Evolutionary conservation across 306 rosid species (phyloP).

Genomic region (Cucumis melo): DNA sequence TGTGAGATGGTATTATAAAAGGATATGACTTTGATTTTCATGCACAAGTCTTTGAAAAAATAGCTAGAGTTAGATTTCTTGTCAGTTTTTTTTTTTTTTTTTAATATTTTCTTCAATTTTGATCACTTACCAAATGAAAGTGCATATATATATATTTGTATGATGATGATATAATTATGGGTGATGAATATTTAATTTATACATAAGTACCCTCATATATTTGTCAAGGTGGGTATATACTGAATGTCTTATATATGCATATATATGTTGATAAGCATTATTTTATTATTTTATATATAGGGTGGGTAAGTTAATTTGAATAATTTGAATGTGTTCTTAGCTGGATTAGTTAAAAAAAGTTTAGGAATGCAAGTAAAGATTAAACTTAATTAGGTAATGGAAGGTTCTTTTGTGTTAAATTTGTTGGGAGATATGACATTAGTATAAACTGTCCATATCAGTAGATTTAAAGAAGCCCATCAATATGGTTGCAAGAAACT

Average conservation of each 20-base stretch:
- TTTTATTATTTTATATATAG: too few relatives aligned
- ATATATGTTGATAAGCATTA: too few relatives aligned
- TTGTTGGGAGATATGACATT: neutral
- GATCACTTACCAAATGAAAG: too few relatives aligned
- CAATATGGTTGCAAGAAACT: constrained; percentile 12
- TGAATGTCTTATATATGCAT: neutral
- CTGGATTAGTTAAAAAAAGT: neutral
- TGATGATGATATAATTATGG: neutral
- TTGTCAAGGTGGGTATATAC: neutral
- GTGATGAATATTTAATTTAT: too few relatives aligned
- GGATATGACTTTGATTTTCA: neutral
- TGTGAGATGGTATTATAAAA: neutral
- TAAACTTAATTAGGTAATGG: neutral
- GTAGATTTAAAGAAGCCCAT: neutral
- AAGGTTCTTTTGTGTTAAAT: neutral
- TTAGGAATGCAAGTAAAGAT: neutral
- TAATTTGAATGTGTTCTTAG: neutral
- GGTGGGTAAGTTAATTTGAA: neutral
- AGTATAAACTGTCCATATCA: constrained; percentile 5
- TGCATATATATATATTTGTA: neutral
- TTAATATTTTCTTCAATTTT: neutral
- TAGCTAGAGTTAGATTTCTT: neutral
- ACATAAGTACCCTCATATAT: too few relatives aligned
- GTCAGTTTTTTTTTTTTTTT: neutral
- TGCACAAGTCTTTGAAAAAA: neutral